Conservation (phyloP, 257 asterid species). For the Eucommia ulmoides region DNA sequence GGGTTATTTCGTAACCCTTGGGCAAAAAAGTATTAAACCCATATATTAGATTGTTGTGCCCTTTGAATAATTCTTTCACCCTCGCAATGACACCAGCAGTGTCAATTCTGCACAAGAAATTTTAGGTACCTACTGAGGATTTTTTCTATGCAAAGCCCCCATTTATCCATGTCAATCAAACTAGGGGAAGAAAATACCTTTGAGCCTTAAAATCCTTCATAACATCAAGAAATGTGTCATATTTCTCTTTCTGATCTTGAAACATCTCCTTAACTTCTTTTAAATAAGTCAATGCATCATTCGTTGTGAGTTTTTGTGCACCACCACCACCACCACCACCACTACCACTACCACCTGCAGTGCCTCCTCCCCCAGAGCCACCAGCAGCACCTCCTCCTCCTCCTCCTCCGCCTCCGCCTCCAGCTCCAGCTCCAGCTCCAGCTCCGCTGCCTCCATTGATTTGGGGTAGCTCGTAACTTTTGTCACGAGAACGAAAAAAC, state of each 20-base stretch:
- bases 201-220: constrained; percentile 98
- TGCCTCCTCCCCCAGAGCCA: constrained; percentile 22
- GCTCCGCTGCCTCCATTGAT: background rate
- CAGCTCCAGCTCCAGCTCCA: background rate
- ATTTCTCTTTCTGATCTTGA: constrained; percentile 83
- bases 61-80: constrained; percentile 90
- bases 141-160: constrained; percentile 7
- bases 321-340: constrained; percentile 37
- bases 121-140: too few species aligned
- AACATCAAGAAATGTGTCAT: constrained; percentile 89
- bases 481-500: background rate
- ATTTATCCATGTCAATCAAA: constrained; percentile 6
- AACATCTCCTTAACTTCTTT: constrained; percentile 98
- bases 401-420: constrained; percentile 12
- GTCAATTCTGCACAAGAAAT: constrained; percentile 57
- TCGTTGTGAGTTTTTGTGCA: constrained; percentile 75
- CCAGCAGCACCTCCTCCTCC: constrained; percentile 15
- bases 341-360: constrained; percentile 26
- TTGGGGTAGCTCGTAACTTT: background rate
- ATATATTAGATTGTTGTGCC: constrained; percentile 81
- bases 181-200: constrained; percentile 38
- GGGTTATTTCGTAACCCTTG: constrained; percentile 91
- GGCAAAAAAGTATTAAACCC: constrained; percentile 99
- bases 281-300: constrained; percentile 80
- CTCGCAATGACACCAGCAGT: constrained; percentile 90